phyloP scores from a whole-genome alignment of 208 protist species.

The Acanthamoeba triangularis region DNA sequence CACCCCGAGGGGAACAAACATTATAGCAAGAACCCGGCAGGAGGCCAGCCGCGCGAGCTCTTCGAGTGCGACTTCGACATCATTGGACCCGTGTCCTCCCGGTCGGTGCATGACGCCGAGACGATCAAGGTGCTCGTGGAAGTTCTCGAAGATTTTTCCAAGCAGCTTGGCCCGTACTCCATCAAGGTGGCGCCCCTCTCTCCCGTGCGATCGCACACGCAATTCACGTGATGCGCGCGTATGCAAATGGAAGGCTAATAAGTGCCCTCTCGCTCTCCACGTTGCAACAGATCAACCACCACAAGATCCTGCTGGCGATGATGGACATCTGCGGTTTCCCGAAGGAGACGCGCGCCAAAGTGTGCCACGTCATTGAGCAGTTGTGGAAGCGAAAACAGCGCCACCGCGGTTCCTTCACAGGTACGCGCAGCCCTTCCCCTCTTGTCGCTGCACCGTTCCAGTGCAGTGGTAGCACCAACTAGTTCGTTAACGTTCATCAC shows the following conservation, averaged over 20 bases:
- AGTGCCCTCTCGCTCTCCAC: no score
- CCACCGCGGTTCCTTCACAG: not conserved
- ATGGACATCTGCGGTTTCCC: conserved; percentile 77
- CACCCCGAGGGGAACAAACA: not conserved
- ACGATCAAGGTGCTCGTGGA: conserved; percentile 73
- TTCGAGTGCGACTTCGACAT: conserved; percentile 86
- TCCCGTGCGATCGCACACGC: no score
- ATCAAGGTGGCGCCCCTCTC: conserved; percentile 20
- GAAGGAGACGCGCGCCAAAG: conserved; percentile 17
- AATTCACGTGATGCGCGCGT: no score
- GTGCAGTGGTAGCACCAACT: no score
- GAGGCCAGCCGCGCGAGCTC: conserved; percentile 80
- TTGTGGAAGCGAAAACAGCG: conserved; percentile 37
- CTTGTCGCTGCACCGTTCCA: no score
- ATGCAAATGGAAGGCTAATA: no score
- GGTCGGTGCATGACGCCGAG: conserved; percentile 75
- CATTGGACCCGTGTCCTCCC: conserved; percentile 35
- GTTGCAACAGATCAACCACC: conserved; percentile 69
- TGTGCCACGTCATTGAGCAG: conserved; percentile 73
- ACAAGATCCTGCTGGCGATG: conserved; percentile 73
- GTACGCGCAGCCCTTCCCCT: not conserved
- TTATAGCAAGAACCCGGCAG: conserved; percentile 63
- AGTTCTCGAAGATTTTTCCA: conserved; percentile 79
- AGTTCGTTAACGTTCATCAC: not conserved
- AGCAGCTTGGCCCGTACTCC: conserved; percentile 69